Percentiles rank a stretch among this genome's conserved stretches.
Evolutionary conservation across 495 filamentous ascomycete genomes (phyloP).

Genomic region (Hypoxylon crocopeplum): DNA sequence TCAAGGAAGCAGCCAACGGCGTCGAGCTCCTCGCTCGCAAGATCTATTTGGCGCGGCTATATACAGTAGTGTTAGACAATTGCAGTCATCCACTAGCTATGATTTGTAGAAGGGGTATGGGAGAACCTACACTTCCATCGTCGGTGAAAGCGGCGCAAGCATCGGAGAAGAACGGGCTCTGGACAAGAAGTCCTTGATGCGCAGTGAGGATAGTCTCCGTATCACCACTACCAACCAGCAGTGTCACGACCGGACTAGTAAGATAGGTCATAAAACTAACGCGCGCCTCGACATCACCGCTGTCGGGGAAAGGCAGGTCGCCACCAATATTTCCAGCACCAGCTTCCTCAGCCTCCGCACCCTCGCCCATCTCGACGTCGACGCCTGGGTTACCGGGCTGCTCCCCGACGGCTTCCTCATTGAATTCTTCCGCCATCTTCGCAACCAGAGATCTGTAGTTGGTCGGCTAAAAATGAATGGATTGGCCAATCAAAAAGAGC

Average conservation of each 20-base stretch:
- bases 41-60: slow-evolving; percentile 69
- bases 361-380: slow-evolving; percentile 61
- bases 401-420: slow-evolving; percentile 46
- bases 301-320: slow-evolving; percentile 53
- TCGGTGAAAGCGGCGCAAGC: slow-evolving; percentile 63
- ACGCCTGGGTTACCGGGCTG: slow-evolving; percentile 45
- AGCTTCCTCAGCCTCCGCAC: slow-evolving; percentile 40
- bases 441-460: background rate
- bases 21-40: slow-evolving; percentile 74
- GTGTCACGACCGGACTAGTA: slow-evolving; percentile 78
- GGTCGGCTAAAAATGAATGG: background rate
- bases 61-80: slow-evolving; percentile 4
- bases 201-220: slow-evolving; percentile 70
- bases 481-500: background rate
- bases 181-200: slow-evolving; percentile 76
- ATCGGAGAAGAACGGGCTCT: slow-evolving; percentile 77
- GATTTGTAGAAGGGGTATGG: background rate
- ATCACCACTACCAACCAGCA: slow-evolving; percentile 72
- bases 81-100: background rate
- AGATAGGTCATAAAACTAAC: slow-evolving; percentile 65
- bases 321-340: slow-evolving; percentile 29
- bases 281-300: slow-evolving; percentile 50
- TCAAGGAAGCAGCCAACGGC: slow-evolving; percentile 88
- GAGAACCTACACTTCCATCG: slow-evolving; percentile 52
- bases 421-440: slow-evolving; percentile 50